These are phyloP conservation scores for Populus tomentosa DNA, from an alignment of 441 rosid species.

Conservation along the genomic window DNA sequence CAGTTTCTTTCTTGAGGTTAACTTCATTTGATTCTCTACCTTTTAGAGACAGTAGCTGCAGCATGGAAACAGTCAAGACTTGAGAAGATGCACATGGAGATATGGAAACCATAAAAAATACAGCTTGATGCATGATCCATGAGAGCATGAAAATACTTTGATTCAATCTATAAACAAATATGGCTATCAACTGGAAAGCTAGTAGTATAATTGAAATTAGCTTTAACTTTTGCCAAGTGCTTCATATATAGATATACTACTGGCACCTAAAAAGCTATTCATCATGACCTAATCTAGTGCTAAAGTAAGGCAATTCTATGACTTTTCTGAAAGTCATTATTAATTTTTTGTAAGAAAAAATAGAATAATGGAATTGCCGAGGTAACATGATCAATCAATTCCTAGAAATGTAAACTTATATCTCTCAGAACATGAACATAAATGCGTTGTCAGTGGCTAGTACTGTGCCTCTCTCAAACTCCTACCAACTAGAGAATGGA, in stretches of 20 bases:
- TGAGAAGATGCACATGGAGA: background rate
- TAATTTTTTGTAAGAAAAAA: conserved; percentile 33
- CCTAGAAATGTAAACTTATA: background rate
- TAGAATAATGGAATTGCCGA: background rate
- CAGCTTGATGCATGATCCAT: no score
- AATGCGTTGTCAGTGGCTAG: background rate
- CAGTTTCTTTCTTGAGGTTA: conserved; percentile 55
- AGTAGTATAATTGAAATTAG: background rate
- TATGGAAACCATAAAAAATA: background rate
- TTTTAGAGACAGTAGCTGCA: conserved; percentile 58
- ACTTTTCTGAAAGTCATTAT: conserved; percentile 24
- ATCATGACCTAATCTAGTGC: background rate
- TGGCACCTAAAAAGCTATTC: background rate
- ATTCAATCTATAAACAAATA: no score
- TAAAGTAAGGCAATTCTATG: conserved; percentile 18
- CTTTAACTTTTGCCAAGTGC: background rate
- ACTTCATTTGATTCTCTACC: conserved; percentile 45
- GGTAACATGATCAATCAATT: background rate
- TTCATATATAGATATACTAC: background rate
- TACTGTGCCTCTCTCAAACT: background rate
- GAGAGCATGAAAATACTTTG: background rate
- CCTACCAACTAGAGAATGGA: background rate
- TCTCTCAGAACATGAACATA: background rate
- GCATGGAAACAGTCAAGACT: background rate
- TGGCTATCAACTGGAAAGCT: background rate